phyloP scores from a whole-genome alignment of 2,329 filamentous ascomycete genomes.

The Stagonosporopsis rhizophila region DNA sequence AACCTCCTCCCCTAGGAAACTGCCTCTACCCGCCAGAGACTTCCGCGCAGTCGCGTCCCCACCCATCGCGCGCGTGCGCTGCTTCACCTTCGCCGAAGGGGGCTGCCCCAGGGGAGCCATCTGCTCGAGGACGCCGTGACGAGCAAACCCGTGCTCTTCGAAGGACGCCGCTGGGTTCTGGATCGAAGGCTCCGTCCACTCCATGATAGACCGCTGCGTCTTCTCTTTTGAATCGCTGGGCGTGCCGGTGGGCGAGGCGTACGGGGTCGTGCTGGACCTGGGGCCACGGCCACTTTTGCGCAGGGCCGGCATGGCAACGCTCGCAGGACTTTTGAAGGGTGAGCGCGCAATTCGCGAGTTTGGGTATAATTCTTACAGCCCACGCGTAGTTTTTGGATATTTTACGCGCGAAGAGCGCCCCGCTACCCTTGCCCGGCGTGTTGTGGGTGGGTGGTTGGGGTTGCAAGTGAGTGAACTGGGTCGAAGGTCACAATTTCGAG shows the following conservation, averaged over 20 bases:
- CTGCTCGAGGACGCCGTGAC: conserved; percentile 78
- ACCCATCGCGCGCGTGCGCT: conserved; percentile 57
- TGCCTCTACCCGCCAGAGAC: conserved; percentile 52
- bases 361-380: conserved; percentile 31
- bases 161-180: conserved; percentile 70
- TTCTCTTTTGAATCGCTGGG: conserved; percentile 43
- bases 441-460: conserved; percentile 36
- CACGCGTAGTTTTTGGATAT: conserved; percentile 41
- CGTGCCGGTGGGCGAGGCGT: conserved; percentile 40
- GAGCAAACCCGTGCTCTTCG: conserved; percentile 76
- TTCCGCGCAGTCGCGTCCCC: conserved; percentile 47
- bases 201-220: conserved; percentile 50
- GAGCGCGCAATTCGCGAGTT: conserved; percentile 34
- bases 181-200: conserved; percentile 65
- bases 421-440: conserved; percentile 38
- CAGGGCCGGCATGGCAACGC: conserved; percentile 47
- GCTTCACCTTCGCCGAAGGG: conserved; percentile 69
- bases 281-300: conserved; percentile 47
- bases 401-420: conserved; percentile 38
- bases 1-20: conserved; percentile 50
- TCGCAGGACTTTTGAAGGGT: conserved; percentile 40
- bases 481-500: conserved; percentile 33
- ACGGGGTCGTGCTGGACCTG: conserved; percentile 47
- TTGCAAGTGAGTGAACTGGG: conserved; percentile 28
- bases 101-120: conserved; percentile 82